These are phyloP conservation scores for Cutaneotrichosporon cutaneum DNA, from an alignment of 1,284 basidiomycete genomes.

Conservation along the genomic window DNA sequence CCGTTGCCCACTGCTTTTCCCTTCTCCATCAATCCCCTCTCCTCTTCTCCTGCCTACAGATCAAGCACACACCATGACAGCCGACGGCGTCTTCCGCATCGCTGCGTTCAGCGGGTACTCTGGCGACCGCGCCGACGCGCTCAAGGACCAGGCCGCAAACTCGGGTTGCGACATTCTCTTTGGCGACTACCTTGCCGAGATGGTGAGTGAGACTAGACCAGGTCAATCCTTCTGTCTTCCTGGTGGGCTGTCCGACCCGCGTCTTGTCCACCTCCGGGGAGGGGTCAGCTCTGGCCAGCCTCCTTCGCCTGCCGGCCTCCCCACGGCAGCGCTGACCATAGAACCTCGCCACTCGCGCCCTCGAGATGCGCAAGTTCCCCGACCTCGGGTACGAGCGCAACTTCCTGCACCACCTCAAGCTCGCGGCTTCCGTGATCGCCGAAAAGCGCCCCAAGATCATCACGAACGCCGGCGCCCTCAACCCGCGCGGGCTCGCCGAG, in stretches of 20 bases:
- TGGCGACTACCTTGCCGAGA: conserved; percentile 28
- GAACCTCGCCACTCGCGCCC: conserved; percentile 27
- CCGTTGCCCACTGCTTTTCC: too few species aligned
- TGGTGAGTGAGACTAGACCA: conserved; percentile 11
- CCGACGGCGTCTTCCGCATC: conserved; percentile 21
- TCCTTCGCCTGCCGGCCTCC: too few species aligned
- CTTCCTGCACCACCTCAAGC: conserved; percentile 25
- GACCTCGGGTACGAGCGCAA: conserved; percentile 25
- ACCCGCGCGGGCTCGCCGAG: conserved; percentile 24
- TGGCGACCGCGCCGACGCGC: conserved; percentile 14
- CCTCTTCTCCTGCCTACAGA: neutral
- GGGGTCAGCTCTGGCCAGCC: too few species aligned
- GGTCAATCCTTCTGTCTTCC: too few species aligned
- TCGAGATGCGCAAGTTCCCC: conserved; percentile 23
- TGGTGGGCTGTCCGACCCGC: too few species aligned
- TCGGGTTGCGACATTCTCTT: conserved; percentile 20
- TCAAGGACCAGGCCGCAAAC: conserved; percentile 17
- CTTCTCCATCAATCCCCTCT: too few species aligned
- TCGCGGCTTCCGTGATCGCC: conserved; percentile 20
- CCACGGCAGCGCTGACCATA: conserved; percentile 4
- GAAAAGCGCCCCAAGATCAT: conserved; percentile 22
- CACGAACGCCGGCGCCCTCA: conserved; percentile 30
- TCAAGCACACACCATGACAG: neutral
- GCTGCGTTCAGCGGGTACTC: conserved; percentile 24
- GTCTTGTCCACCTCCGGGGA: too few species aligned